Percentiles rank a stretch among this genome's conserved stretches.
phyloP scores from a whole-genome alignment of 345 rosid species.

The Iberis pinnata region DNA sequence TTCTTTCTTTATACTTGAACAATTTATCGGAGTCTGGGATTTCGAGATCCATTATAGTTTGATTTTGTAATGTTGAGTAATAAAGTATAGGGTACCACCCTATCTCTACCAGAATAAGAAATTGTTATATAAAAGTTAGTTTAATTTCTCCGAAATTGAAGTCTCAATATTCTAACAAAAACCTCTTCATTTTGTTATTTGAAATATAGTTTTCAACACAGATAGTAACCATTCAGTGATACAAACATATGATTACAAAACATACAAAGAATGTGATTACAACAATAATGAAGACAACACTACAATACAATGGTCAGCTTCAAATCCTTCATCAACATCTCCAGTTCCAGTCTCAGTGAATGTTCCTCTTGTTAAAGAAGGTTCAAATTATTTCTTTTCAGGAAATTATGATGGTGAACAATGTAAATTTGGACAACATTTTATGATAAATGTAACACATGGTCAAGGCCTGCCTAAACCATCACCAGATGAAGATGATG shows the following conservation, averaged over 20 bases:
- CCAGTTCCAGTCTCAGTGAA: constrained; percentile 47
- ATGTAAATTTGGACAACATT: constrained; percentile 59
- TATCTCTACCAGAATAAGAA: too few species aligned
- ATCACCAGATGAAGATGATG: constrained; percentile 33
- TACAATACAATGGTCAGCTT: constrained; percentile 58
- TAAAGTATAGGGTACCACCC: too few species aligned
- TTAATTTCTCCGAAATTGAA: too few species aligned
- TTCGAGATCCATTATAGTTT: too few species aligned
- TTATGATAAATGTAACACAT: constrained; percentile 62
- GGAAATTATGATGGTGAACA: constrained; percentile 86
- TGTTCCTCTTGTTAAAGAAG: constrained; percentile 72
- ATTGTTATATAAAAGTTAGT: background rate
- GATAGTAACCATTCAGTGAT: constrained; percentile 81
- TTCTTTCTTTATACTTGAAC: too few species aligned
- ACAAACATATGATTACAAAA: constrained; percentile 71
- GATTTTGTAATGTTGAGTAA: too few species aligned
- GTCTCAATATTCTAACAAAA: background rate
- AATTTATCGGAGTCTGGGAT: too few species aligned
- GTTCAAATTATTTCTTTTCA: constrained; percentile 69
- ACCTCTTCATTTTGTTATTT: constrained; percentile 13
- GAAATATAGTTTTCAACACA: constrained; percentile 74
- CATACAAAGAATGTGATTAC: constrained; percentile 62
- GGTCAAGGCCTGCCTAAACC: constrained; percentile 70
- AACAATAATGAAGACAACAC: constrained; percentile 43
- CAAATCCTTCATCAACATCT: constrained; percentile 64